Conservation (phyloP, 352 stramenopile species). For the Phytophthora pistaciae region DNA sequence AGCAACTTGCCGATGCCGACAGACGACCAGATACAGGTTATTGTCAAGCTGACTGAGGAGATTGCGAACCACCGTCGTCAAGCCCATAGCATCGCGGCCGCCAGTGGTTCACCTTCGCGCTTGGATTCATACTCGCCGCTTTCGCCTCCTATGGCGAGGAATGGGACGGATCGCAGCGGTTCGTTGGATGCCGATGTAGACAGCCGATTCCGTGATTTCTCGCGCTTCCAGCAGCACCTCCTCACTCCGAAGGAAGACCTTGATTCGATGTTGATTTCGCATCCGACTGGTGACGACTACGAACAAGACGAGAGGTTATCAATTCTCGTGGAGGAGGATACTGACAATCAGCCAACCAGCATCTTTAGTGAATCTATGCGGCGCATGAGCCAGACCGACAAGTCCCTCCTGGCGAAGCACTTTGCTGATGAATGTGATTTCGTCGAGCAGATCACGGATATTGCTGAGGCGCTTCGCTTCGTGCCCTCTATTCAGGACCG, state of each 20-base stretch:
- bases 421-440: conserved; percentile 91
- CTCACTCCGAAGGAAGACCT: conserved; percentile 79
- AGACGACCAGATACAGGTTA: conserved; percentile 87
- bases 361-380: conserved; percentile 76
- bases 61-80: conserved; percentile 72
- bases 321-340: conserved; percentile 78
- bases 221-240: conserved; percentile 88
- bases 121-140: conserved; percentile 46
- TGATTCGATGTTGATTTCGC: conserved; percentile 52
- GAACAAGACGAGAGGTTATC: conserved; percentile 51
- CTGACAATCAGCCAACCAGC: conserved; percentile 72
- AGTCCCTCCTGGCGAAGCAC: conserved; percentile 83
- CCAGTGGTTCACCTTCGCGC: conserved; percentile 29
- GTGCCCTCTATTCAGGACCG: conserved; percentile 83
- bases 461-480: conserved; percentile 85
- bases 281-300: conserved; percentile 46
- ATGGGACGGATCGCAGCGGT: conserved; percentile 20
- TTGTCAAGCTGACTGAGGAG: conserved; percentile 81
- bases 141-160: conserved; percentile 44
- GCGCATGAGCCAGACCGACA: conserved; percentile 84
- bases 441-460: conserved; percentile 90
- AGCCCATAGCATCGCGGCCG: conserved; percentile 43
- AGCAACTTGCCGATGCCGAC: conserved; percentile 81
- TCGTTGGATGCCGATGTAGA: conserved; percentile 60
- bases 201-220: conserved; percentile 86